Base-by-base conservation (phyloP, 2,329 filamentous ascomycete species). In the Venturia aucupariae region DNA sequence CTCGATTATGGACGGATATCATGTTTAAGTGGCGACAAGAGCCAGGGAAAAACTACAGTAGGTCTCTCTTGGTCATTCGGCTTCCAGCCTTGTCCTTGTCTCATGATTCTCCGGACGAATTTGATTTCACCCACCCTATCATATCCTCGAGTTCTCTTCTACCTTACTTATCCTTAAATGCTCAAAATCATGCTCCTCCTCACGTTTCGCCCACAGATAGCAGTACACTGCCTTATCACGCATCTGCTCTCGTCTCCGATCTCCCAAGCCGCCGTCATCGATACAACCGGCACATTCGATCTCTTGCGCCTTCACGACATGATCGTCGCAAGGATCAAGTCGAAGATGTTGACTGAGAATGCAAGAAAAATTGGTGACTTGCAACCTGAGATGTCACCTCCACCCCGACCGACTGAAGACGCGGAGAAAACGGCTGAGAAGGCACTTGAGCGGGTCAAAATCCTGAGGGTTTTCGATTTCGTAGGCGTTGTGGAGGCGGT, bases 381-480 rank as follows among this genome's bases (percentile, higher is more conserved):
- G 17, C 64, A 60, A 38, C 19, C 11, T 64, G 64, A 61, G 17
- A 32, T 64, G 35, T 61, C 41, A 5, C 27, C 38, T 24, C 35
- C 41, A 11, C 35, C 48, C 22, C 39, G 22, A n/a, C 38, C 59
- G 46, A 41, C 51, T 19, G 61, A 32, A 22, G 54, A 66, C 51
- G 65, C 64, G 4, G 71, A 75, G 44, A 66, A 73, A n/a, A 65
- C 71, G 19, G 75, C 77, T 11, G 70, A 73, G 2, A 68, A 67
- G 22, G 64, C 76, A 4, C 72, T 83, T 0, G 78, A 79, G 32
- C 69, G 77, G 1, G 73, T 82, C 3, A 76, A 74, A 66, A 78
- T 82, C 35, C 80, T 80, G 74, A 75, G 80, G 4, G 77, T 80
- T 0, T 83, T 83, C 67, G 80, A 82, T 67, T 75, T 79, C 46